phyloP scores from a whole-genome alignment of 139 green algal genomes.

The Spirogloea muscicola region DNA sequence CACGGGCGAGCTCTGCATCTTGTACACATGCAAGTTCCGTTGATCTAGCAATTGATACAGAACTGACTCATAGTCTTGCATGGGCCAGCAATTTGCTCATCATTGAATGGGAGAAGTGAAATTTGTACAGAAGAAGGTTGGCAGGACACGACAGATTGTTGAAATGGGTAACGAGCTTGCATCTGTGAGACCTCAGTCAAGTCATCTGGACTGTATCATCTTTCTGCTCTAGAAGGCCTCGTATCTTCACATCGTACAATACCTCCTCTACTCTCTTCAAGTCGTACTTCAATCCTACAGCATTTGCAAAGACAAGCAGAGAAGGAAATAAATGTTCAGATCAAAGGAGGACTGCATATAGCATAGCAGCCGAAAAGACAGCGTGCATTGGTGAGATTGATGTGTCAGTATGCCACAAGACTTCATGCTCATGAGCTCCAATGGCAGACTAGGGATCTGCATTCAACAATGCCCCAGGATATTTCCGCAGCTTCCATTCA shows the following conservation, averaged over 20 bases:
- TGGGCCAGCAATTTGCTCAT: no score
- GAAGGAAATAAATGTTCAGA: neutral
- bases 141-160: no score
- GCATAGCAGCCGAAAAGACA: neutral
- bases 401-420: no score
- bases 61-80: no score
- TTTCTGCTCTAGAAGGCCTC: slow-evolving; percentile 17
- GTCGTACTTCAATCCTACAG: slow-evolving; percentile 42
- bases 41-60: no score
- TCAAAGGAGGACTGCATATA: neutral
- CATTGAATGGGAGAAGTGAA: no score
- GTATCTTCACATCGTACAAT: slow-evolving; percentile 41
- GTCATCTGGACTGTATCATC: no score
- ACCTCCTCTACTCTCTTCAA: slow-evolving; percentile 48
- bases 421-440: neutral
- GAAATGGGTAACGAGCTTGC: no score
- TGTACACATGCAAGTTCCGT: no score
- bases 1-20: no score
- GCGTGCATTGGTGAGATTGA: neutral
- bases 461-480: neutral
- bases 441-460: neutral
- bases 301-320: neutral
- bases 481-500: neutral
- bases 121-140: no score
- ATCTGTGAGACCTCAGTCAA: no score